Base-by-base conservation (phyloP, 805 yeast genomes). In the Starmerella bombicola region DNA sequence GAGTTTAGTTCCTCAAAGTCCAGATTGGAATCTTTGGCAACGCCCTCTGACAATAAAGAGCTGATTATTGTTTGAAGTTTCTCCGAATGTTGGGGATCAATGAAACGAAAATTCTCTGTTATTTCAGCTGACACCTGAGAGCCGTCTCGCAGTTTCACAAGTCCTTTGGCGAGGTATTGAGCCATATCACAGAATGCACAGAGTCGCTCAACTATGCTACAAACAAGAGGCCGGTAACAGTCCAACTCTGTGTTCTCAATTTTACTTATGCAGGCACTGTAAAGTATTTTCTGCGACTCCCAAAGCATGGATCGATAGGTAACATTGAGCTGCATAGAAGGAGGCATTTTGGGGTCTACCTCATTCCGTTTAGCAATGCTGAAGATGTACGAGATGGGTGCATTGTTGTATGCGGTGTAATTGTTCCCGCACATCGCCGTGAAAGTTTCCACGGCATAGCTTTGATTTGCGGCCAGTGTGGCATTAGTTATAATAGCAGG, bases 331-430 rank as follows among this genome's bases (percentile, higher is more conserved):
- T 51, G 56, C 50, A 44, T 40, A 26, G 34, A 32, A 18, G 54
- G 43, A 36, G 46, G 47, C 17, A 29, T 36, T n/a, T 12, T 3
- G 12, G 4, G 18, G 34, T 13, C 30, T 10, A 80, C 66, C 40
- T 17, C 28, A 7, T 31, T 21, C n/a, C 35, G 16, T 30, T 35
- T 38, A 2, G 33, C 32, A 12, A 42, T 26, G 3, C 68, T 65
- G 59, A 72, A 82, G 43, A 78, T 73, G 35, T 68, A 70, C 3
- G 73, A 69, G 0, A 76, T 74, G 0, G 84, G 80, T 46, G 80
- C 86, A n/a, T 78, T 85, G 5, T 72, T 71, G 53, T 71, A 74
- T 0, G 81, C 78, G 17, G 79, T 59, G 13, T 26, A 23, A 51
- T 45, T 31, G 46, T 46, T 42, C 4, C 49, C 42, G n/a, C 45